Evolutionary conservation across 257 asterid genomes (phyloP).

Genomic region (Linaria vulgaris): DNA sequence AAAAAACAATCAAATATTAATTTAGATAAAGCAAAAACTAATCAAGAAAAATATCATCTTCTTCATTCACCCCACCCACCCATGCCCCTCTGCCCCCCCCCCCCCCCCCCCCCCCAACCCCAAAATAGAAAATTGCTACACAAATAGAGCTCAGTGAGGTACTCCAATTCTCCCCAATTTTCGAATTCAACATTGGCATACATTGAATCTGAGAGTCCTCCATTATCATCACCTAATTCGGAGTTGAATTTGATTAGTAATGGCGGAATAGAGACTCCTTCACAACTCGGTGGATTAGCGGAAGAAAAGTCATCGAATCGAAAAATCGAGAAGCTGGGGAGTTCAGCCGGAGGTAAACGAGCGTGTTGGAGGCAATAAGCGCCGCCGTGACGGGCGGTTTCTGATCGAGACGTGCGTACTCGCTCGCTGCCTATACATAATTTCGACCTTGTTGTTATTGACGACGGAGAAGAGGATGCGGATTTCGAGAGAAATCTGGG

Average conservation of each 20-base stretch:
- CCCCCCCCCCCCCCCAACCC: no score
- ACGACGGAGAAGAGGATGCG: no score
- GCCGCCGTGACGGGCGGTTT: slow-evolving; percentile 91
- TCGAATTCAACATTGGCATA: slow-evolving; percentile 21
- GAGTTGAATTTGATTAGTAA: slow-evolving; percentile 2
- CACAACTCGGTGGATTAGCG: slow-evolving; percentile 21
- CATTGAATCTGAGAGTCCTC: no score
- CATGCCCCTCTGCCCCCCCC: no score
- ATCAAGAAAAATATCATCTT: no score
- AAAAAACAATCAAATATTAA: no score
- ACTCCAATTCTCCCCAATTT: background rate
- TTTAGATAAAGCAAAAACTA: no score
- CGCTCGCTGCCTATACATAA: slow-evolving; percentile 64
- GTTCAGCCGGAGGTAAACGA: slow-evolving; percentile 53
- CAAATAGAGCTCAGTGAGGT: no score
- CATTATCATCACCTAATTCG: background rate
- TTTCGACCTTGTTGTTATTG: no score
- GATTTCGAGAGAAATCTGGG: no score
- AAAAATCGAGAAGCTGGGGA: slow-evolving; percentile 24
- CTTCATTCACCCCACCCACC: no score
- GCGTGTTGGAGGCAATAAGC: slow-evolving; percentile 70
- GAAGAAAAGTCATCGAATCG: slow-evolving; percentile 20
- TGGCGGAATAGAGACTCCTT: slow-evolving; percentile 21
- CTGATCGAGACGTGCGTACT: slow-evolving; percentile 61
- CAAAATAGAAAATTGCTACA: no score